phyloP scores from a whole-genome alignment of 805 yeast genomes.

The Suhomyces prunicola region DNA sequence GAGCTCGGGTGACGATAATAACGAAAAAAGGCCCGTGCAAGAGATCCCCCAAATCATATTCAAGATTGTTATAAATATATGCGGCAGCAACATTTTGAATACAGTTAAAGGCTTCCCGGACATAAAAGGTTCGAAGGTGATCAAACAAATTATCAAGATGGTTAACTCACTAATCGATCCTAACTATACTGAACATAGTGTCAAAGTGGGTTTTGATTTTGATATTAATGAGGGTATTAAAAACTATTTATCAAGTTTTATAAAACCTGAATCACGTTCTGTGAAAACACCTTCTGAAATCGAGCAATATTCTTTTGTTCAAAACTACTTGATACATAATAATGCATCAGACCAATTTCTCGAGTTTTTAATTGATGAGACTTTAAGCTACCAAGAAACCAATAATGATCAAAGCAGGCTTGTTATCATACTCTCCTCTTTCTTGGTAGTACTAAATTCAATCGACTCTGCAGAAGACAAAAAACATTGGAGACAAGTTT shows the following conservation, averaged over 20 bases:
- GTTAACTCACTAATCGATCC: slow-evolving; percentile 10
- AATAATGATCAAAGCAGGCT: slow-evolving; percentile 25
- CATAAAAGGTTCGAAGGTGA: slow-evolving; percentile 10
- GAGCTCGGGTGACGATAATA: background rate
- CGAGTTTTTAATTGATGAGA: background rate
- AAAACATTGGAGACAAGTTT: slow-evolving; percentile 20
- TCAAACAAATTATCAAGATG: slow-evolving; percentile 12
- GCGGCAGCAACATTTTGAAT: slow-evolving; percentile 15
- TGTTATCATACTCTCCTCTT: slow-evolving; percentile 21
- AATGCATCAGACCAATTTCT: background rate
- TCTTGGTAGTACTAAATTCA: slow-evolving; percentile 15
- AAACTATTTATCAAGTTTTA: background rate
- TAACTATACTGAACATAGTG: slow-evolving; percentile 1
- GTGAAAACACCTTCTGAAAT: slow-evolving; percentile 1
- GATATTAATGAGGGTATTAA: slow-evolving; percentile 3
- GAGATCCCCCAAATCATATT: slow-evolving; percentile 16
- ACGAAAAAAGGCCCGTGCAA: slow-evolving; percentile 3
- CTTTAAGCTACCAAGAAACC: slow-evolving; percentile 11
- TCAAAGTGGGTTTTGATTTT: slow-evolving; percentile 1
- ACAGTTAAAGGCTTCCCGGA: slow-evolving; percentile 12
- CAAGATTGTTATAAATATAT: slow-evolving; percentile 23
- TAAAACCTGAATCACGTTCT: background rate
- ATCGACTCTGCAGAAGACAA: slow-evolving; percentile 16
- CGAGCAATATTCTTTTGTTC: background rate
- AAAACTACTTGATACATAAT: background rate